These are phyloP conservation scores for Leccinum subtestaceum DNA, from an alignment of 768 basidiomycete genomes.

Conservation along the genomic window DNA sequence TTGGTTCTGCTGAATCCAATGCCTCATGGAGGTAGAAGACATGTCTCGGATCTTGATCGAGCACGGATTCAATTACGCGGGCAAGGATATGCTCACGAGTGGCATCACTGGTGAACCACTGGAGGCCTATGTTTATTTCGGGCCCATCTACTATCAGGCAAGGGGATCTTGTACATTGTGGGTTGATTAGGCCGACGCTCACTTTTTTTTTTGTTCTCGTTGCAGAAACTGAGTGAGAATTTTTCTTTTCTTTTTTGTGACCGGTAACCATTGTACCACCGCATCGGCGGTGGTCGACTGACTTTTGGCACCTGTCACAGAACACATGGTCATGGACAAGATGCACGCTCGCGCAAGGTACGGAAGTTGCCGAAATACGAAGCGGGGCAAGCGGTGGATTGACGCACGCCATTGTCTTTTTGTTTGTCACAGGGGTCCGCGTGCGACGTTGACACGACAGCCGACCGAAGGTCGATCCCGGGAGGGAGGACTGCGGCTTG, in stretches of 20 bases:
- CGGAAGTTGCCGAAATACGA: slow-evolving; percentile 20
- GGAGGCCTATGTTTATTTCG: slow-evolving; percentile 98
- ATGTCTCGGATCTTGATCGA: slow-evolving; percentile 97
- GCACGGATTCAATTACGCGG: slow-evolving; percentile 93
- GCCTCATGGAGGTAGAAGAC: slow-evolving; percentile 73
- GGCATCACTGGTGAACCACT: slow-evolving; percentile 97
- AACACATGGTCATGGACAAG: slow-evolving; percentile 99
- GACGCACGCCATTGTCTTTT: slow-evolving; percentile 4
- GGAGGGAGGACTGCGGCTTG: slow-evolving; percentile 93
- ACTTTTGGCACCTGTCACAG: slow-evolving; percentile 35
- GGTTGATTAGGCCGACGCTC: slow-evolving; percentile 4
- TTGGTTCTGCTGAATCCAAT: slow-evolving; percentile 9
- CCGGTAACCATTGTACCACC: background rate
- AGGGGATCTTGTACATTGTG: slow-evolving; percentile 14
- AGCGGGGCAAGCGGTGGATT: background rate
- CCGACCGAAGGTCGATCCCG: slow-evolving; percentile 98
- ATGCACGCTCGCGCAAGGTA: slow-evolving; percentile 98
- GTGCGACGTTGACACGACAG: slow-evolving; percentile 94
- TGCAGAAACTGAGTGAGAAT: slow-evolving; percentile 86
- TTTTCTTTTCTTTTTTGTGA: background rate
- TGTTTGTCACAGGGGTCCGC: slow-evolving; percentile 67
- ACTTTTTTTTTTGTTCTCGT: background rate
- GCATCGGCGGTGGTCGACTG: slow-evolving; percentile 2
- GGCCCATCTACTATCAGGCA: slow-evolving; percentile 97
- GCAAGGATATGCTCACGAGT: slow-evolving; percentile 99